phyloP scores from a whole-genome alignment of 441 rosid genomes.

The Rhodomyrtus psidioides region DNA sequence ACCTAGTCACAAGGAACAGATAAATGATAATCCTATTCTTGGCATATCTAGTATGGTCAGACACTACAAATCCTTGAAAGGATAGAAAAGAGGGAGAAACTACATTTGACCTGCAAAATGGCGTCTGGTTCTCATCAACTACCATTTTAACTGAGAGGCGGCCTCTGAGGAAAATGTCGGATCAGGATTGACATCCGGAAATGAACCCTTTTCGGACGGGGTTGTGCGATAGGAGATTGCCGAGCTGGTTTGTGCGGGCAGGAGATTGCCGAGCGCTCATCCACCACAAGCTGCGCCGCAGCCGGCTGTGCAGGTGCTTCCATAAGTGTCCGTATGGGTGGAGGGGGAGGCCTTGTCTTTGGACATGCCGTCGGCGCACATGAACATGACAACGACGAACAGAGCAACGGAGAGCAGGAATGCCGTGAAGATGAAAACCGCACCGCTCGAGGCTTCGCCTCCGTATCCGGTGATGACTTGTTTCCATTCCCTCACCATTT shows the following conservation, averaged over 20 bases:
- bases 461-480: not conserved
- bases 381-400: slow-evolving; percentile 21
- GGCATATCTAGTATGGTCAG: not conserved
- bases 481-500: slow-evolving; percentile 27
- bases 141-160: not conserved
- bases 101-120: not conserved
- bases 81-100: not conserved
- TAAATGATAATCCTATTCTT: not conserved
- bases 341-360: slow-evolving; percentile 35
- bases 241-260: not conserved
- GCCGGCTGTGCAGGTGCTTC: slow-evolving; percentile 27
- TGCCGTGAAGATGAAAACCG: slow-evolving; percentile 23
- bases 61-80: not conserved
- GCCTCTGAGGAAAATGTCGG: not conserved
- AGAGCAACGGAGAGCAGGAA: slow-evolving; percentile 23
- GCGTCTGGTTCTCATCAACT: not conserved
- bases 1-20: not conserved
- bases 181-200: not conserved
- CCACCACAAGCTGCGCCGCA: slow-evolving; percentile 54
- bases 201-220: slow-evolving; percentile 1
- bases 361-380: slow-evolving; percentile 46
- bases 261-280: not conserved
- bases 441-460: not conserved
- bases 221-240: not conserved
- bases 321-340: slow-evolving; percentile 13